A percentile compares a stretch with the other conserved stretches of the same genome.
phyloP scores from a whole-genome alignment of 148 eudicot species.

The Rhododendron ovatum region DNA sequence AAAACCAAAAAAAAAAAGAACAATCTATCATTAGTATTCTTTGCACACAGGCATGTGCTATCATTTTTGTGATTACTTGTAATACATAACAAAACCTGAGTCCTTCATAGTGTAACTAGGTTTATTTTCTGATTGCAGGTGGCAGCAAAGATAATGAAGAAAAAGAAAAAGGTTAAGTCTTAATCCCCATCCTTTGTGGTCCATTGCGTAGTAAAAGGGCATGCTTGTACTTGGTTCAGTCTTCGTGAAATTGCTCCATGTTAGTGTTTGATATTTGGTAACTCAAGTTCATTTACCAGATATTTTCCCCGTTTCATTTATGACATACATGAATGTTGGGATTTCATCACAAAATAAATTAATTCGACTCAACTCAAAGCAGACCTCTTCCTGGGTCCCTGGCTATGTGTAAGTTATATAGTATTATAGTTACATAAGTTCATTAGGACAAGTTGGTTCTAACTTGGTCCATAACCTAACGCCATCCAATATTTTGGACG shows the following conservation, averaged over 20 bases:
- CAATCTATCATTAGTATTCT: conserved; percentile 18
- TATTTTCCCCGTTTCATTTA: too few species aligned
- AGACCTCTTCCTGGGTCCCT: background rate
- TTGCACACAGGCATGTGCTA: conserved; percentile 74
- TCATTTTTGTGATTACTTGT: background rate
- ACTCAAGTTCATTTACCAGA: background rate
- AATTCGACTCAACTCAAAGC: background rate
- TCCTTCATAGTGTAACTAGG: background rate
- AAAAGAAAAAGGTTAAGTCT: conserved; percentile 68
- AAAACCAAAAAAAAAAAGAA: too few species aligned
- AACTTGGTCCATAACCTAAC: background rate
- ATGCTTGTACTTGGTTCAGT: conserved; percentile 3
- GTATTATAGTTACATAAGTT: background rate
- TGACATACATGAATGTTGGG: background rate
- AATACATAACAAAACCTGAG: background rate
- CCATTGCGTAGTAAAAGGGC: background rate
- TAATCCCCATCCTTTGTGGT: background rate
- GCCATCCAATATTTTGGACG: too few species aligned
- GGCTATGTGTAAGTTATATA: background rate
- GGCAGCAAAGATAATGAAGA: conserved; percentile 88
- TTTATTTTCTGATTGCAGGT: conserved; percentile 48
- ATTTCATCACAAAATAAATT: background rate
- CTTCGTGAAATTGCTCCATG: background rate
- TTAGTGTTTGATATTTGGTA: background rate
- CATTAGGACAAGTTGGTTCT: background rate